Evolutionary conservation across 768 basidiomycete species (phyloP).

Genomic region (Mycena vitilis): DNA sequence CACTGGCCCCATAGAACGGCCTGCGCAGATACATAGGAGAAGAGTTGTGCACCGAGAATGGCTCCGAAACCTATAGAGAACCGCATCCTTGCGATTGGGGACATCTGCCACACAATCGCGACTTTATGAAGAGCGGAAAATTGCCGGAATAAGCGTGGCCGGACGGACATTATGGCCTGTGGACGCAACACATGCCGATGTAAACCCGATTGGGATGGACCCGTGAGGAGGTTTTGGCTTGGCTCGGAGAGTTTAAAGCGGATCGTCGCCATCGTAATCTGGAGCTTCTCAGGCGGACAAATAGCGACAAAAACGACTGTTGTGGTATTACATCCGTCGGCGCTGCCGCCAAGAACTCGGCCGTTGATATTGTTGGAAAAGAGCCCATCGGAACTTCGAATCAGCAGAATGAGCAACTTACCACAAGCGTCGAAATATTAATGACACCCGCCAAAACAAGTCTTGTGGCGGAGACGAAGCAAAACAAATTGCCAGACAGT

Average conservation of each 20-base stretch:
- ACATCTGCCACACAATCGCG: not conserved
- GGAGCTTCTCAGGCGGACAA: not conserved
- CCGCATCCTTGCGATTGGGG: slow-evolving; percentile 21
- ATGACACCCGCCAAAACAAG: too few relatives aligned
- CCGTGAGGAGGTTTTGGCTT: slow-evolving; percentile 9
- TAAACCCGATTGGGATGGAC: slow-evolving; percentile 22
- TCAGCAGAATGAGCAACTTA: too few relatives aligned
- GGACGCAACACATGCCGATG: slow-evolving; percentile 14
- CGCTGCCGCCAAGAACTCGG: not conserved
- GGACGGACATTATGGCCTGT: not conserved
- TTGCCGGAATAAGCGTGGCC: slow-evolving; percentile 14
- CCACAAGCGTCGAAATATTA: too few relatives aligned
- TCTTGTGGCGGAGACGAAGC: too few relatives aligned
- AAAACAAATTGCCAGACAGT: not conserved
- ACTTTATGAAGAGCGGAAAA: slow-evolving; percentile 29
- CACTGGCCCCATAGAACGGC: slow-evolving; percentile 21
- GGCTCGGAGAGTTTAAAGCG: not conserved
- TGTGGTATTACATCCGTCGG: not conserved
- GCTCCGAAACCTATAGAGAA: not conserved
- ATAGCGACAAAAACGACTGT: not conserved
- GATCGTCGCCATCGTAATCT: not conserved
- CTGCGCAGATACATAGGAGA: slow-evolving; percentile 20
- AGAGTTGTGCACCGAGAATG: slow-evolving; percentile 9
- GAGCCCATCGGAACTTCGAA: not conserved
- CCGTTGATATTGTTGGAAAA: not conserved